phyloP scores from a whole-genome alignment of 2,329 filamentous ascomycete genomes.

The Pseudopyricularia javanii region DNA sequence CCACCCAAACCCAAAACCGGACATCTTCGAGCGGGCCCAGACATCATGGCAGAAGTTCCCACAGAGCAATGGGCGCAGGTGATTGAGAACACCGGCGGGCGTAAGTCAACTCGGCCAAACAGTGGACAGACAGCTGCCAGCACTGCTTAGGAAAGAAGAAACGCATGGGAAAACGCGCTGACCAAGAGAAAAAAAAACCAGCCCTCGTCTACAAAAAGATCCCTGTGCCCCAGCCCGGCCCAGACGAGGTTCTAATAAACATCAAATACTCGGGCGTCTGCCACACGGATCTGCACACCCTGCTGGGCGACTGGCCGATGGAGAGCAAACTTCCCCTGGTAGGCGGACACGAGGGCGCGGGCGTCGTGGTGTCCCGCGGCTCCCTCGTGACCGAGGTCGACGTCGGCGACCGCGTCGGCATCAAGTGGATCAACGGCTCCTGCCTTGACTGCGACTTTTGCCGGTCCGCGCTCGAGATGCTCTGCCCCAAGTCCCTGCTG shows the following conservation, averaged over 20 bases:
- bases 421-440: slow-evolving; percentile 88
- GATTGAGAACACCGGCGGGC: slow-evolving; percentile 66
- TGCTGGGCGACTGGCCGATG: slow-evolving; percentile 83
- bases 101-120: slow-evolving; percentile 28
- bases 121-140: neutral
- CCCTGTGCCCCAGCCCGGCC: slow-evolving; percentile 54
- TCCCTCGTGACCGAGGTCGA: slow-evolving; percentile 65
- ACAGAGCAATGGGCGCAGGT: slow-evolving; percentile 86
- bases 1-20: neutral
- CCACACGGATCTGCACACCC: slow-evolving; percentile 66
- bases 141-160: neutral
- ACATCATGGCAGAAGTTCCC: slow-evolving; percentile 47
- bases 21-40: neutral
- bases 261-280: slow-evolving; percentile 53
- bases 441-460: slow-evolving; percentile 80
- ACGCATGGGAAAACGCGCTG: neutral
- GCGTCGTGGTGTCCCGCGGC: slow-evolving; percentile 72
- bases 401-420: slow-evolving; percentile 74
- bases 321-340: slow-evolving; percentile 72
- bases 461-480: slow-evolving; percentile 66
- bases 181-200: slow-evolving; percentile 13
- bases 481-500: slow-evolving; percentile 62
- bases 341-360: slow-evolving; percentile 70
- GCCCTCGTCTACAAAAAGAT: slow-evolving; percentile 67
- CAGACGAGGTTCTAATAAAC: slow-evolving; percentile 17